Percentiles rank a stretch among this genome's conserved stretches.
These are phyloP conservation scores for Paraphoma sp. DNA, from an alignment of 2,329 filamentous ascomycete species.

Conservation along the genomic window DNA sequence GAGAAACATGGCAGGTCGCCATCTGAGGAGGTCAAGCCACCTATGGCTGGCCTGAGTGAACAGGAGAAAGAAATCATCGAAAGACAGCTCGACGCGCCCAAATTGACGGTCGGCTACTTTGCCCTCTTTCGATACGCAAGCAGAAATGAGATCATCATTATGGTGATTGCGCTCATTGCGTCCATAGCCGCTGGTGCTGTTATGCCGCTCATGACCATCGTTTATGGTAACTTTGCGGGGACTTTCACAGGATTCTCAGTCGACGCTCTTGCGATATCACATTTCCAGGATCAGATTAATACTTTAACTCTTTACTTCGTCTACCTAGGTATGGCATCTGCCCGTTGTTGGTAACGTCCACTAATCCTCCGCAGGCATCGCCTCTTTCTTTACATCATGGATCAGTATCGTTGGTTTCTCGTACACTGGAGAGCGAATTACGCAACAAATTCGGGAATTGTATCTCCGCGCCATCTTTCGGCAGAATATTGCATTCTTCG, in stretches of 20 bases:
- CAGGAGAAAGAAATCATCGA: conserved; percentile 45
- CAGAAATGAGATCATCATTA: conserved; percentile 48
- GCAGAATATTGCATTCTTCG: conserved; percentile 57
- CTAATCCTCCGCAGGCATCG: conserved; percentile 30
- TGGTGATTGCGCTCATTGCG: conserved; percentile 64
- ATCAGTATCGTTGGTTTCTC: conserved; percentile 87
- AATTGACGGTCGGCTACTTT: conserved; percentile 53
- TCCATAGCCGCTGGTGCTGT: conserved; percentile 77
- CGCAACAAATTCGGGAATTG: conserved; percentile 52
- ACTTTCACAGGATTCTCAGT: conserved; percentile 45
- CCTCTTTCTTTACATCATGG: conserved; percentile 69
- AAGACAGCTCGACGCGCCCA: conserved; percentile 51
- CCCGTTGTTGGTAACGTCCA: neutral
- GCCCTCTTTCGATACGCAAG: conserved; percentile 56
- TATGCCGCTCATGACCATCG: conserved; percentile 73
- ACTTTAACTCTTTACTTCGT: conserved; percentile 47
- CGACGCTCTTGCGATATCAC: conserved; percentile 29
- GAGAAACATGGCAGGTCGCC: conserved; percentile 29
- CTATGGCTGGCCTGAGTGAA: conserved; percentile 35
- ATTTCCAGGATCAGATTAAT: conserved; percentile 40
- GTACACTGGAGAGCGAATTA: conserved; percentile 61
- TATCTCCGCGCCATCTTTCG: conserved; percentile 70
- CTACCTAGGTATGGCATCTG: conserved; percentile 51
- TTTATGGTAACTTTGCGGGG: conserved; percentile 49
- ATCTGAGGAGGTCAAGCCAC: conserved; percentile 27